Percentiles rank a stretch among this genome's conserved stretches.
phyloP scores from a whole-genome alignment of 2,329 filamentous ascomycete species.

The Colletotrichum gigasporum region DNA sequence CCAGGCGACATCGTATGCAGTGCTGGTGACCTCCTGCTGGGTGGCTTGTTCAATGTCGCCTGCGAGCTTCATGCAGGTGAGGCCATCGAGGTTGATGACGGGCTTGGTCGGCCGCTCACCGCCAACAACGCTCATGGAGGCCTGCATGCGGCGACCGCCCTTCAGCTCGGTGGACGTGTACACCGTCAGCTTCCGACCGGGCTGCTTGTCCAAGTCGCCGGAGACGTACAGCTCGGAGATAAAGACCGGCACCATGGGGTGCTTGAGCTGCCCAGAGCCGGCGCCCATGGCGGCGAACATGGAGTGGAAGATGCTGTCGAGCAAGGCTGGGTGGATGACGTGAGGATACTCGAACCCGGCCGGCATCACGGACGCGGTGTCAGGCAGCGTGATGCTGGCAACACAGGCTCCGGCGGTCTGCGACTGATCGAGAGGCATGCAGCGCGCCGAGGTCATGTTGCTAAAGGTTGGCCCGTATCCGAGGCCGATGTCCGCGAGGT shows the following conservation, averaged over 20 bases:
- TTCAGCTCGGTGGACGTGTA: conserved; percentile 4
- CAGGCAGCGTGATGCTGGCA: neutral
- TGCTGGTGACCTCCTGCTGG: neutral
- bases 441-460: neutral
- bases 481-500: conserved; percentile 16
- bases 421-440: neutral
- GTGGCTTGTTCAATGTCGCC: neutral
- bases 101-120: neutral
- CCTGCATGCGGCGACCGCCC: neutral
- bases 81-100: neutral
- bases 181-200: neutral
- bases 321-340: neutral
- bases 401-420: neutral
- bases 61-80: neutral
- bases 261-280: neutral
- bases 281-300: neutral
- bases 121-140: neutral
- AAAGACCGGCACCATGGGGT: conserved; percentile 5
- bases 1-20: neutral
- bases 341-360: neutral
- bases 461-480: conserved; percentile 23
- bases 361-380: neutral
- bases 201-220: neutral
- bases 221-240: conserved; percentile 9
- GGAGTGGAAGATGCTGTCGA: conserved; percentile 8